Conservation (phyloP, 164 flowering plant species). For the Protea cynaroides region DNA sequence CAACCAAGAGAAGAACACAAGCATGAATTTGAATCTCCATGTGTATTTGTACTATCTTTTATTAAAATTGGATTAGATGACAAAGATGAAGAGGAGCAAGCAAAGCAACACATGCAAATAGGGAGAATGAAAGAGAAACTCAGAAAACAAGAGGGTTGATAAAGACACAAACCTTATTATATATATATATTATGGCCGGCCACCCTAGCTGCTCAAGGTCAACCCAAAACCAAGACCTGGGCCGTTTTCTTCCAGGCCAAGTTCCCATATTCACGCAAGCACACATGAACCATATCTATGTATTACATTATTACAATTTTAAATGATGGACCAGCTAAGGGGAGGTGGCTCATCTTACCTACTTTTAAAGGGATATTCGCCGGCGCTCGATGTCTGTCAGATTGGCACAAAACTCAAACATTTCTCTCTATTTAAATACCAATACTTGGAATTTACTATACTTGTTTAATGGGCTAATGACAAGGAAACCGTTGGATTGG, state of each 20-base stretch:
- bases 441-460: no score
- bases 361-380: conserved; percentile 3
- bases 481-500: no score
- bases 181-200: neutral
- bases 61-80: neutral
- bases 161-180: conserved; percentile 3
- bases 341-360: conserved; percentile 2
- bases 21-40: conserved; percentile 7
- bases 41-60: conserved; percentile 11
- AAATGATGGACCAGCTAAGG: neutral
- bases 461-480: no score
- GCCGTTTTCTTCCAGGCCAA: conserved; percentile 14
- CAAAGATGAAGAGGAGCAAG: neutral
- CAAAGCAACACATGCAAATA: no score
- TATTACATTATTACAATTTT: no score
- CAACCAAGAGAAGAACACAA: conserved; percentile 4
- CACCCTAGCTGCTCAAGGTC: conserved; percentile 5
- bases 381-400: no score
- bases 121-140: neutral
- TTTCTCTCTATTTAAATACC: no score
- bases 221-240: neutral
- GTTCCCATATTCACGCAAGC: conserved; percentile 10
- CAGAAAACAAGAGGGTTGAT: neutral
- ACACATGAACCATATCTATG: neutral
- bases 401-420: no score